Percentiles rank a stretch among this genome's conserved stretches.
Evolutionary conservation across 2,329 filamentous ascomycete species (phyloP).

Genomic region (Penicillium sp.): DNA sequence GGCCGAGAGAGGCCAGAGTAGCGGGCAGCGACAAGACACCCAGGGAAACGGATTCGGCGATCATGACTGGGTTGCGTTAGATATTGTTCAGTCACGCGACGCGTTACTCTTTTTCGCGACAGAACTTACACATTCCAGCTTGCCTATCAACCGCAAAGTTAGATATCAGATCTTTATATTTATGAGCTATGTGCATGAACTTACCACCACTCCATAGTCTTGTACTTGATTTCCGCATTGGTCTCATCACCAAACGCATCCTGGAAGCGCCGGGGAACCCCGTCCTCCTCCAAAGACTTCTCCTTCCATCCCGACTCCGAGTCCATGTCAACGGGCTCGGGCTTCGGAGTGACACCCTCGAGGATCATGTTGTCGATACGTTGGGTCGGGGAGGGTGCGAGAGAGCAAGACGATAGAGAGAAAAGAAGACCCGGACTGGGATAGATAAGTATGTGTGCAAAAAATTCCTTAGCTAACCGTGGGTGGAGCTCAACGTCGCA

Average conservation of each 20-base stretch:
- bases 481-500: conserved; percentile 17
- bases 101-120: not conserved
- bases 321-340: conserved; percentile 10
- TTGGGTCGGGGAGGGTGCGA: not conserved
- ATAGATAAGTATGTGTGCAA: conserved; percentile 14
- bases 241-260: conserved; percentile 22
- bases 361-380: conserved; percentile 13
- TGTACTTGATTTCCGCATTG: conserved; percentile 22
- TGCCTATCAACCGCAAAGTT: conserved; percentile 9
- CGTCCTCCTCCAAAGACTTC: conserved; percentile 11
- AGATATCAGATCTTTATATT: not conserved
- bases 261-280: conserved; percentile 6
- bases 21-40: conserved; percentile 21
- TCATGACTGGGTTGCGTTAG: conserved; percentile 19
- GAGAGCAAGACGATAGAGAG: not conserved
- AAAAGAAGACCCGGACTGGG: not conserved
- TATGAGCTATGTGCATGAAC: not conserved
- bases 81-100: not conserved
- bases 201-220: conserved; percentile 26
- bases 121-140: conserved; percentile 23
- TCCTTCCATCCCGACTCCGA: conserved; percentile 19
- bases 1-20: conserved; percentile 19
- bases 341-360: conserved; percentile 13
- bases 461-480: conserved; percentile 11
- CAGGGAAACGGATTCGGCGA: conserved; percentile 23